Base-by-base conservation (phyloP, 169 alveolate genomes). In the Cryptosporidium ryanae region DNA sequence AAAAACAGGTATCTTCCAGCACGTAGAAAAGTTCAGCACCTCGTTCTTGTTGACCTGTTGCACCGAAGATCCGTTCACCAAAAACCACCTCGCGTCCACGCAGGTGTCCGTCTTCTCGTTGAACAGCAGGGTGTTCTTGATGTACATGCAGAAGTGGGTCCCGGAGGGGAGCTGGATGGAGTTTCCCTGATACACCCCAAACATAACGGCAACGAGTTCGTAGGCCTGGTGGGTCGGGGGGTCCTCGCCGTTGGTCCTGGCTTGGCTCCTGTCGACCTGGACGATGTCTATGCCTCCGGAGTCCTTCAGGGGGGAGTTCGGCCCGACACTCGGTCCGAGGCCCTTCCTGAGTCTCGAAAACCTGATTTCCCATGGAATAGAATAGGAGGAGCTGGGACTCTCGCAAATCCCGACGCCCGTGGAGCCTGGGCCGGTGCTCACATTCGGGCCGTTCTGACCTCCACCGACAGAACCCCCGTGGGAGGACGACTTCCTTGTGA, bases 131-230 rank as follows among this genome's bases (percentile, higher is more conserved):
- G 34, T 68, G 21, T 68, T 66, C 15, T 68, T 68, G 18, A 68
- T 50, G 55, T 68, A 68, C 66, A 68, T 68, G 31, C 83, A 68
- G 52, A 68, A 68, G 55, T 68, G 83, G 12, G 83, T 68, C n/a
- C 83, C 83, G 0, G 83, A 68, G n/a, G 83, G 83, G 31, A 68
- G 66, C 27, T 68, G 83, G 18, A 68, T 68, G 29, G 83, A 52
- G 25, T 52, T 25, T 2, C 83, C 83, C 25, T 68, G 83, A 34
- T 68, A 68, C 5, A 68, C 83, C 6, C 83, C 83, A 52, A 68
- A 68, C 34, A 68, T 29, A 15, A 68, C 18, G 0, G 83, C 83
- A 68, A 68, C 52, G 18, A 68, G 43, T 23, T 68, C 83, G 21
- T 68, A 68, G 2, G 29, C 66, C 25, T 68, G 83, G 27, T 8